Evolutionary conservation across 805 yeast species (phyloP).

Genomic region (Starmerella scarabaei): DNA sequence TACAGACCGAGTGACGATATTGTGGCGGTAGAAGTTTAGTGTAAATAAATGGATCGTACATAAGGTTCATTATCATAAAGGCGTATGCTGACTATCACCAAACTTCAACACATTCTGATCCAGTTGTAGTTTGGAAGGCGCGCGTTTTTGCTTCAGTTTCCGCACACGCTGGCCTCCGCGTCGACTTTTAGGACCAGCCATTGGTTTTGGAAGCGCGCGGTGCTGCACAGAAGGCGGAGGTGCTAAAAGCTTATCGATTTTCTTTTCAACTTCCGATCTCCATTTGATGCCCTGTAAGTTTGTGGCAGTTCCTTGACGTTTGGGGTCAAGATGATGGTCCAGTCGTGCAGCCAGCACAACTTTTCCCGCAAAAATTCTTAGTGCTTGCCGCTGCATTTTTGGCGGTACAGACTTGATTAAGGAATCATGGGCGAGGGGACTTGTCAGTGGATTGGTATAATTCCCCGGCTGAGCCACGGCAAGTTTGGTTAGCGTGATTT

Average conservation of each 20-base stretch:
- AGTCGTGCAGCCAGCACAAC: constrained; percentile 70
- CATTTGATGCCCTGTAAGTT: constrained; percentile 42
- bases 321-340: constrained; percentile 38
- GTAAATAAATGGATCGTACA: background rate
- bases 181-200: constrained; percentile 62
- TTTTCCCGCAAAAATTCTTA: constrained; percentile 70
- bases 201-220: constrained; percentile 62
- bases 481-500: constrained; percentile 48
- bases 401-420: constrained; percentile 10
- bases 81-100: background rate
- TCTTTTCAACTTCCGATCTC: constrained; percentile 45
- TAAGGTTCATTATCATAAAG: background rate
- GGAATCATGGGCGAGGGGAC: constrained; percentile 27
- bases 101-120: constrained; percentile 40
- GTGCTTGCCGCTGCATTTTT: constrained; percentile 43
- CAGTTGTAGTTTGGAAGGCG: constrained; percentile 64
- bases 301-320: constrained; percentile 24
- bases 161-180: constrained; percentile 77
- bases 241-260: constrained; percentile 55
- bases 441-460: constrained; percentile 39
- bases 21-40: constrained; percentile 4
- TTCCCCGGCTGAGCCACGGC: constrained; percentile 72
- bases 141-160: constrained; percentile 67
- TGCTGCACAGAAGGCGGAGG: constrained; percentile 58
- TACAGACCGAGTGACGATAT: constrained; percentile 48